These are phyloP conservation scores for Amaranthus tricolor DNA, from an alignment of 179 eudicot species.

Conservation along the genomic window DNA sequence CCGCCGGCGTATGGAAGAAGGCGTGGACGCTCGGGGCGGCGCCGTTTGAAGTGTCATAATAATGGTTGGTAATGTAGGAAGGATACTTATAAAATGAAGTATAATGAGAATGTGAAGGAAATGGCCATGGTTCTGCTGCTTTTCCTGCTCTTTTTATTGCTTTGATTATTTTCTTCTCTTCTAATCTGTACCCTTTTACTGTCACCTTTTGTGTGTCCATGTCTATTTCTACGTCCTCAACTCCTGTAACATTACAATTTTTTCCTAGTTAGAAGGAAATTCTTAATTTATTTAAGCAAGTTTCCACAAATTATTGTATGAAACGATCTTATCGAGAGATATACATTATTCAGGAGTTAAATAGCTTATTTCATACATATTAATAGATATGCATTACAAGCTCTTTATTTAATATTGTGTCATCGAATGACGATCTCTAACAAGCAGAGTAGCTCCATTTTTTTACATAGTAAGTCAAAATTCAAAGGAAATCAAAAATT, in stretches of 20 bases:
- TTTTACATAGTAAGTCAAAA: too few relatives aligned
- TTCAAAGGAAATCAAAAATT: too few relatives aligned
- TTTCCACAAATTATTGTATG: too few relatives aligned
- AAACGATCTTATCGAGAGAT: too few relatives aligned
- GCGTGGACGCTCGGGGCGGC: constrained; percentile 59
- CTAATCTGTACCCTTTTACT: constrained; percentile 61
- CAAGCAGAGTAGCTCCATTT: too few relatives aligned
- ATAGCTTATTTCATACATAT: too few relatives aligned
- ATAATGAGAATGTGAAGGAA: constrained; percentile 66
- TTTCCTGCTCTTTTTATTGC: constrained; percentile 86
- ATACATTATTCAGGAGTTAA: too few relatives aligned
- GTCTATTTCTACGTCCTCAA: constrained; percentile 65
- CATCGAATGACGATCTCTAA: too few relatives aligned
- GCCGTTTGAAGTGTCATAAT: constrained; percentile 59
- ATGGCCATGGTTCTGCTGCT: constrained; percentile 95
- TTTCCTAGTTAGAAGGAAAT: too few relatives aligned
- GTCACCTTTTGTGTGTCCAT: constrained; percentile 69
- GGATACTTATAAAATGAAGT: constrained; percentile 91
- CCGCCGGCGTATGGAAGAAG: constrained; percentile 83
- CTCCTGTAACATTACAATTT: constrained; percentile 39
- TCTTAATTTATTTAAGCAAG: too few relatives aligned
- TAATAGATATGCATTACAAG: too few relatives aligned
- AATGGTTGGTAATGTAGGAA: constrained; percentile 55
- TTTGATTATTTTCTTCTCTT: constrained; percentile 75
- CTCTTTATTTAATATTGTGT: too few relatives aligned